Evolutionary conservation across 2,329 filamentous ascomycete genomes (phyloP).

Genomic region (Coniochaeta sp.): DNA sequence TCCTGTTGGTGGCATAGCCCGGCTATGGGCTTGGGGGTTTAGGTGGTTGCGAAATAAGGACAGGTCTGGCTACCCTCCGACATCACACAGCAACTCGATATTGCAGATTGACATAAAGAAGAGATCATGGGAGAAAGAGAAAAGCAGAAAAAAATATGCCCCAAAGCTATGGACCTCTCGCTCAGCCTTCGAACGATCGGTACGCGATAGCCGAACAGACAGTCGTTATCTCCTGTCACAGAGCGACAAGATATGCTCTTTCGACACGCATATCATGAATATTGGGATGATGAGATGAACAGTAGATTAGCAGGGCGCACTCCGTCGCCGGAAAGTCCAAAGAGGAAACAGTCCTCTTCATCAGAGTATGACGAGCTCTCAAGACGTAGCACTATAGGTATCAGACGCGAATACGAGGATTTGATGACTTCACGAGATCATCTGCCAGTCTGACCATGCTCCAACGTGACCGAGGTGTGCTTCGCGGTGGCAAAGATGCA

Average conservation of each 20-base stretch:
- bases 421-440: not conserved
- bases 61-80: not conserved
- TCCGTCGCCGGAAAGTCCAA: slow-evolving; percentile 1
- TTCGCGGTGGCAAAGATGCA: not conserved
- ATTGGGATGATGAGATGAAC: not conserved
- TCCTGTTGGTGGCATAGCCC: not conserved
- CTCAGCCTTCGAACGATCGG: not conserved
- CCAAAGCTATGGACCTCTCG: not conserved
- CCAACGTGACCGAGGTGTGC: not conserved
- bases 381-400: not conserved
- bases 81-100: not conserved
- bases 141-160: not conserved
- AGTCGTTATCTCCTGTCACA: not conserved
- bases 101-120: slow-evolving; percentile 4
- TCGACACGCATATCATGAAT: not conserved
- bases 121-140: not conserved
- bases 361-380: not conserved
- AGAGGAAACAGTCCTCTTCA: not conserved
- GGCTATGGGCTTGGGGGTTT: not conserved
- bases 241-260: not conserved
- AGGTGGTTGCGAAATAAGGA: not conserved
- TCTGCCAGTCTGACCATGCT: not conserved
- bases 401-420: not conserved
- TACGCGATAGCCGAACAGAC: not conserved
- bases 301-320: not conserved